Conservation (phyloP, 1,284 basidiomycete species). For the Phylloporus gajari region DNA sequence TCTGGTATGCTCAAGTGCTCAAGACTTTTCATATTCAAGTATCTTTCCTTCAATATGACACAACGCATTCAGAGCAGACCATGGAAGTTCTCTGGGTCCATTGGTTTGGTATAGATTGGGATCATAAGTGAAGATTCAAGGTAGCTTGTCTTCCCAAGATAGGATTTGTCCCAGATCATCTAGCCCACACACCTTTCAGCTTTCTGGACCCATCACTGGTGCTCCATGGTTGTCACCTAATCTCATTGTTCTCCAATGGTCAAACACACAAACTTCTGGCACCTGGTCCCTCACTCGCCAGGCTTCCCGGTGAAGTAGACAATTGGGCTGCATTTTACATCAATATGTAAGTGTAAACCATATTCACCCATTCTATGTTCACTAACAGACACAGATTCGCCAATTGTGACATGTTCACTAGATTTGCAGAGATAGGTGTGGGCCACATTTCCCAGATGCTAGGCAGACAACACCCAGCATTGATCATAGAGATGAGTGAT, state of each 20-base stretch:
- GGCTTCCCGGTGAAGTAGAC: not conserved
- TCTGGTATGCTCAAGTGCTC: not conserved
- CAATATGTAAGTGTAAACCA: not conserved
- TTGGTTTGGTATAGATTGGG: constrained; percentile 23
- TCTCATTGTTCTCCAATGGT: not conserved
- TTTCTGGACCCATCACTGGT: not conserved
- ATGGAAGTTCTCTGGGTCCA: constrained; percentile 30
- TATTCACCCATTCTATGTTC: not conserved
- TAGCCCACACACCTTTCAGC: constrained; percentile 1
- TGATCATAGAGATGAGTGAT: not conserved
- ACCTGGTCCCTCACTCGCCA: not conserved
- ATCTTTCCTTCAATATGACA: not conserved
- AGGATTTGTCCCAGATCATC: constrained; percentile 9
- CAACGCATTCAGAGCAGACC: not conserved
- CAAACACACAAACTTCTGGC: not conserved
- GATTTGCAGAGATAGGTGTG: not conserved
- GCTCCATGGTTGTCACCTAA: not conserved
- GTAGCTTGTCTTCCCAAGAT: constrained; percentile 11
- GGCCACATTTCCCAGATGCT: not conserved
- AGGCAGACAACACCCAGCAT: not conserved
- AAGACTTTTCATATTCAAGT: not conserved
- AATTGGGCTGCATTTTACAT: not conserved
- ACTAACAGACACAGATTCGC: not conserved
- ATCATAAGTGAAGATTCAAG: constrained; percentile 8
- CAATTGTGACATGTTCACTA: not conserved